phyloP scores from a whole-genome alignment of 75 land plant species.

The Cryptomeria japonica region DNA sequence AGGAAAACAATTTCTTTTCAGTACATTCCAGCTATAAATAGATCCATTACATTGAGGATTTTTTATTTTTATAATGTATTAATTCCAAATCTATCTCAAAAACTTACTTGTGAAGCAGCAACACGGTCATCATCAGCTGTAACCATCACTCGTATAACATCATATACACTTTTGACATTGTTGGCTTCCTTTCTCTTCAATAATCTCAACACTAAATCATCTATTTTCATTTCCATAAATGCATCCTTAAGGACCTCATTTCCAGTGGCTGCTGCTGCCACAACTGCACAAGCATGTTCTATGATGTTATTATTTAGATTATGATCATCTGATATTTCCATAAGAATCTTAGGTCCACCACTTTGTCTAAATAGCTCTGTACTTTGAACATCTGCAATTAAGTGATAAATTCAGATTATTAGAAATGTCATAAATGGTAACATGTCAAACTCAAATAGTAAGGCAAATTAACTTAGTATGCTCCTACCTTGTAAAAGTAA shows the following conservation, averaged over 20 bases:
- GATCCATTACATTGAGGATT: background rate
- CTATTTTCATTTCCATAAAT: constrained; percentile 82
- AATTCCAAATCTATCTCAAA: constrained; percentile 2
- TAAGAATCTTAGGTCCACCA: constrained; percentile 60
- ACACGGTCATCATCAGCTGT: constrained; percentile 88
- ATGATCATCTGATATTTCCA: constrained; percentile 32
- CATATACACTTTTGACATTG: constrained; percentile 57
- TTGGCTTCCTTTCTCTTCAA: constrained; percentile 32
- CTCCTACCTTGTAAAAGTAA: constrained; percentile 49
- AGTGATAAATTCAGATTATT: background rate
- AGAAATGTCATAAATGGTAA: background rate
- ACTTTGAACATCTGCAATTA: constrained; percentile 62
- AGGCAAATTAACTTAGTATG: background rate
- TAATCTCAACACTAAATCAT: constrained; percentile 55
- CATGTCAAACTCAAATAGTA: background rate
- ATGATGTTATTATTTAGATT: constrained; percentile 33
- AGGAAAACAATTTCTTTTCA: background rate
- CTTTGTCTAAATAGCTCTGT: constrained; percentile 44
- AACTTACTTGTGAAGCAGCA: constrained; percentile 83
- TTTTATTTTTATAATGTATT: background rate
- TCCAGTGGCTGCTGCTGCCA: constrained; percentile 78
- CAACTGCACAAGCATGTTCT: constrained; percentile 53
- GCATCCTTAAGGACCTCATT: constrained; percentile 77
- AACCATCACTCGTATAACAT: constrained; percentile 75
- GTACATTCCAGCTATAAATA: background rate